A percentile compares a stretch with the other conserved stretches of the same genome.
Conservation (phyloP, 2,329 filamentous ascomycete genomes). For the Fusarium annulatum region DNA sequence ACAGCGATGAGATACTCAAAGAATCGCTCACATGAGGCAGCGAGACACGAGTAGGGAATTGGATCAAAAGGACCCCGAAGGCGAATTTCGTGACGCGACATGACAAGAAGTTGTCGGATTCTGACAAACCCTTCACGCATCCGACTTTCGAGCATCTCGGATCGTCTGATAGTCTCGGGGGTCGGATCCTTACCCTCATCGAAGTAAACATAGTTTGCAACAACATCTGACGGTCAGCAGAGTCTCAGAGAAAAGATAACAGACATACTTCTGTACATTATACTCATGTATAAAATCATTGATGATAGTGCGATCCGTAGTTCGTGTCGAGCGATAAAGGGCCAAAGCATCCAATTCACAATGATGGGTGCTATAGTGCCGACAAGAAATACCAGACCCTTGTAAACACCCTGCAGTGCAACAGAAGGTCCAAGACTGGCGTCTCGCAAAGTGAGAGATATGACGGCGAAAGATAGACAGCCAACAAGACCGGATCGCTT, state of each 20-base stretch:
- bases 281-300: slow-evolving; percentile 68
- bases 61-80: slow-evolving; percentile 68
- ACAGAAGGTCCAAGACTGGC: slow-evolving; percentile 48
- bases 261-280: slow-evolving; percentile 64
- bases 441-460: slow-evolving; percentile 58
- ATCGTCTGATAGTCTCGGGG: slow-evolving; percentile 61
- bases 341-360: slow-evolving; percentile 71
- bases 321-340: slow-evolving; percentile 69
- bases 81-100: slow-evolving; percentile 69
- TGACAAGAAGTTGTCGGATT: slow-evolving; percentile 65
- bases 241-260: not conserved
- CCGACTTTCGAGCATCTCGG: slow-evolving; percentile 68
- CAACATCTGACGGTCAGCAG: slow-evolving; percentile 52
- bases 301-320: slow-evolving; percentile 64
- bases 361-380: slow-evolving; percentile 65
- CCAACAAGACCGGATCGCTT: slow-evolving; percentile 68
- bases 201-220: slow-evolving; percentile 69
- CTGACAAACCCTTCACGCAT: slow-evolving; percentile 70
- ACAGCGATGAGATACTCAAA: slow-evolving; percentile 69
- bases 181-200: slow-evolving; percentile 64
- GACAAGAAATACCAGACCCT: slow-evolving; percentile 63
- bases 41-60: slow-evolving; percentile 65
- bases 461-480: slow-evolving; percentile 66
- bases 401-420: slow-evolving; percentile 56
- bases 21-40: slow-evolving; percentile 66